phyloP scores from a whole-genome alignment of 345 rosid species.

The Ceriops tagal region DNA sequence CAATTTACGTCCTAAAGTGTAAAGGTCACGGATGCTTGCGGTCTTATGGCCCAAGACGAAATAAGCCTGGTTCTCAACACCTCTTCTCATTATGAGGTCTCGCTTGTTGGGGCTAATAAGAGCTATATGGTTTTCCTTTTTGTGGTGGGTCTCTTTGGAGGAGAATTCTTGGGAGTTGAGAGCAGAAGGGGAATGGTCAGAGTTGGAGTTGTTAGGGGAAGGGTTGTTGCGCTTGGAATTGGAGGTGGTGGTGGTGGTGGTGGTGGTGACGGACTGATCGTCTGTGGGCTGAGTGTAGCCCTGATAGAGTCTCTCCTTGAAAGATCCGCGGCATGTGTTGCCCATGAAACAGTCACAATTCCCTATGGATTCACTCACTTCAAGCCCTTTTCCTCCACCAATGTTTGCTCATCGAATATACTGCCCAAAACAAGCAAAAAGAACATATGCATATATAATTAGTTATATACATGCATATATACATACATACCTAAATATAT shows the following conservation, averaged over 20 bases:
- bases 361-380: constrained; percentile 12
- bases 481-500: neutral
- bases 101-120: constrained; percentile 43
- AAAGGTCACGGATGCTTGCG: constrained; percentile 75
- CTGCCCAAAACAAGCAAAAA: constrained; percentile 12
- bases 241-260: constrained; percentile 8
- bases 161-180: constrained; percentile 38
- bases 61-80: constrained; percentile 60
- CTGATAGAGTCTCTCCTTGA: constrained; percentile 68
- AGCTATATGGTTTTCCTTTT: constrained; percentile 32
- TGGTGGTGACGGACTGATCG: constrained; percentile 19
- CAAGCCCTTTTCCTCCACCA: constrained; percentile 43
- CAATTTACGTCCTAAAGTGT: constrained; percentile 72
- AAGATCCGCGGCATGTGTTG: constrained; percentile 97
- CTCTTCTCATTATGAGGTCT: constrained; percentile 64
- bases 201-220: constrained; percentile 38
- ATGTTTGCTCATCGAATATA: constrained; percentile 29
- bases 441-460: neutral
- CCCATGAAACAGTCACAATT: constrained; percentile 78
- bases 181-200: constrained; percentile 42
- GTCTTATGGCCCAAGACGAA: constrained; percentile 90
- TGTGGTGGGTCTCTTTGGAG: constrained; percentile 32
- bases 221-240: constrained; percentile 39
- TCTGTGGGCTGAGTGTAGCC: constrained; percentile 74
- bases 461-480: neutral